phyloP scores from a whole-genome alignment of 169 alveolate genomes.

The Theileria parva region DNA sequence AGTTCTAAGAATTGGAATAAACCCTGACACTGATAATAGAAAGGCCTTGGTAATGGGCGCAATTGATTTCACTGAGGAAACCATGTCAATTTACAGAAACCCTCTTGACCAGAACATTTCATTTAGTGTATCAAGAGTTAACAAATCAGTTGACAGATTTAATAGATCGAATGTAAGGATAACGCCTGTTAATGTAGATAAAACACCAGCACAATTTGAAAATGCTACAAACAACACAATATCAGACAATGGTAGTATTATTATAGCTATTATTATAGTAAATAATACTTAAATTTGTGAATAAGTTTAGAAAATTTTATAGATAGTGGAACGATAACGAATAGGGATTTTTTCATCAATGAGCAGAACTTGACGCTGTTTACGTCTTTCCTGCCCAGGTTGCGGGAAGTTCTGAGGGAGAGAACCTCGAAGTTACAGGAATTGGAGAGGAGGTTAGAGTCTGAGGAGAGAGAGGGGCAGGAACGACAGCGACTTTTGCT shows the following conservation, averaged over 20 bases:
- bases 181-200: too few relatives aligned
- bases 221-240: too few relatives aligned
- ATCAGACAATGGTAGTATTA: too few relatives aligned
- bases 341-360: slow-evolving; percentile 21
- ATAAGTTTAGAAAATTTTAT: background rate
- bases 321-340: background rate
- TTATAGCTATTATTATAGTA: too few relatives aligned
- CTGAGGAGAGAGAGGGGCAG: background rate
- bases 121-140: too few relatives aligned
- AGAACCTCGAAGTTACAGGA: background rate
- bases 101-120: slow-evolving; percentile 2
- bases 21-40: slow-evolving; percentile 13
- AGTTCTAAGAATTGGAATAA: slow-evolving; percentile 19
- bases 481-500: slow-evolving; percentile 12
- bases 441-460: background rate
- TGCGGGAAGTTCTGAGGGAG: background rate
- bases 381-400: slow-evolving; percentile 16
- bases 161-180: too few relatives aligned
- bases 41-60: slow-evolving; percentile 63
- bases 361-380: slow-evolving; percentile 12
- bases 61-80: slow-evolving; percentile 69
- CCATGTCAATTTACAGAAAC: slow-evolving; percentile 36
- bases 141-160: too few relatives aligned
- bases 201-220: too few relatives aligned
- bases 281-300: background rate